These are phyloP conservation scores for Eremomyces bilateralis DNA, from an alignment of 495 filamentous ascomycete genomes.

Conservation along the genomic window DNA sequence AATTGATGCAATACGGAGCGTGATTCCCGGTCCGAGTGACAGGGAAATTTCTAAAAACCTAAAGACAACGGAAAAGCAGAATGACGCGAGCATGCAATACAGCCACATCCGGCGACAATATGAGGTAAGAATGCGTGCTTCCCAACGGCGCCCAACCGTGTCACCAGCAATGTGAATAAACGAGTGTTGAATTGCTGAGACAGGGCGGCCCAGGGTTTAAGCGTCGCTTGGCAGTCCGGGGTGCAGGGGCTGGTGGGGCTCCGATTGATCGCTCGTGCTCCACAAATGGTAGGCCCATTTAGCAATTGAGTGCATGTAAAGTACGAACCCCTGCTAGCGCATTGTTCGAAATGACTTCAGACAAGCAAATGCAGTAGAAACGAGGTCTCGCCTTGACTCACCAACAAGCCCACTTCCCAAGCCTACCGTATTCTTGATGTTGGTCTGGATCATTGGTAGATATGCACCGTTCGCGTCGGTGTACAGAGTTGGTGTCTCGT, in stretches of 20 bases:
- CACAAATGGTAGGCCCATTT: neutral
- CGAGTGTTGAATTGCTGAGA: too few species aligned
- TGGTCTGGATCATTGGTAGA: neutral
- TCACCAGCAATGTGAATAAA: too few species aligned
- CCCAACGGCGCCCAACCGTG: too few species aligned
- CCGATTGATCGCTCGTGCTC: neutral
- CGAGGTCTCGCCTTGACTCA: neutral
- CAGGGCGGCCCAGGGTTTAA: too few species aligned
- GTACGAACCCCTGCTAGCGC: too few species aligned
- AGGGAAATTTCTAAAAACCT: neutral
- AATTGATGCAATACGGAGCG: neutral
- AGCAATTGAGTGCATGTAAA: too few species aligned
- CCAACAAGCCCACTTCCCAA: neutral
- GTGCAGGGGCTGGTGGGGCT: neutral
- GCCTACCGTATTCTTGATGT: neutral
- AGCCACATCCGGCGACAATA: too few species aligned
- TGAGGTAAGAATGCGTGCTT: too few species aligned
- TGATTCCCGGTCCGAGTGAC: neutral
- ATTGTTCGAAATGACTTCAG: neutral
- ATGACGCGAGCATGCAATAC: neutral
- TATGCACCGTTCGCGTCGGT: neutral
- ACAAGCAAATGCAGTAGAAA: neutral
- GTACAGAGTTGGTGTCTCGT: constrained; percentile 6
- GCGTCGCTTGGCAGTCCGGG: neutral
- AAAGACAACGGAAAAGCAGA: neutral